Percentiles rank a stretch among this genome's conserved stretches.
These are phyloP conservation scores for Cystofilobasidium bisporidii DNA, from an alignment of 768 basidiomycete genomes.

Conservation along the genomic window DNA sequence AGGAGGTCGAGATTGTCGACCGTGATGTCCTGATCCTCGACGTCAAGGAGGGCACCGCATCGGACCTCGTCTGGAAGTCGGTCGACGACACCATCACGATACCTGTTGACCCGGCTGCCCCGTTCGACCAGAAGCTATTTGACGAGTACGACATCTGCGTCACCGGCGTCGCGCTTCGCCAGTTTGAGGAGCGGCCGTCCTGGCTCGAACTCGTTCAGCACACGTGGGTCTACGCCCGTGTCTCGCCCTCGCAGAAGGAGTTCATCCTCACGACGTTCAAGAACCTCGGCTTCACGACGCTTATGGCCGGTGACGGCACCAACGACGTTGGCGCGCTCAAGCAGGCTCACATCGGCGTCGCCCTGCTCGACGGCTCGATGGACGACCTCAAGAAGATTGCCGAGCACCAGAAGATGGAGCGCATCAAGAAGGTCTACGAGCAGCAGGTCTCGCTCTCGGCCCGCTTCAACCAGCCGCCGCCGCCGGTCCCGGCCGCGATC, in stretches of 20 bases:
- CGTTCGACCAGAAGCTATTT: constrained; percentile 67
- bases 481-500: constrained; percentile 79
- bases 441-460: constrained; percentile 83
- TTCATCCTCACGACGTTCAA: constrained; percentile 84
- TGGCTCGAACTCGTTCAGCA: constrained; percentile 81
- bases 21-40: constrained; percentile 89
- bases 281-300: constrained; percentile 74
- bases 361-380: constrained; percentile 76
- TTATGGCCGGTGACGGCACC: constrained; percentile 99
- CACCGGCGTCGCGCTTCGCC: constrained; percentile 86
- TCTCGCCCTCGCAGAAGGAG: constrained; percentile 92
- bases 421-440: constrained; percentile 95
- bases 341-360: constrained; percentile 94
- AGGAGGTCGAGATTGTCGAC: constrained; percentile 94
- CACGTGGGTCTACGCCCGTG: constrained; percentile 97
- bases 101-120: constrained; percentile 66
- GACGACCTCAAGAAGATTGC: constrained; percentile 91
- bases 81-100: constrained; percentile 88
- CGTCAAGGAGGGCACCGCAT: constrained; percentile 64
- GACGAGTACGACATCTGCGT: constrained; percentile 90
- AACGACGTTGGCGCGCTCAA: constrained; percentile 98
- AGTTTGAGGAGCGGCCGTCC: constrained; percentile 59
- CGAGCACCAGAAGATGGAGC: constrained; percentile 76
- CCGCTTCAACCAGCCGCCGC: constrained; percentile 85
- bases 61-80: constrained; percentile 83